Base-by-base conservation (phyloP, 2,329 filamentous ascomycete genomes). In the Pezicula carpinea region DNA sequence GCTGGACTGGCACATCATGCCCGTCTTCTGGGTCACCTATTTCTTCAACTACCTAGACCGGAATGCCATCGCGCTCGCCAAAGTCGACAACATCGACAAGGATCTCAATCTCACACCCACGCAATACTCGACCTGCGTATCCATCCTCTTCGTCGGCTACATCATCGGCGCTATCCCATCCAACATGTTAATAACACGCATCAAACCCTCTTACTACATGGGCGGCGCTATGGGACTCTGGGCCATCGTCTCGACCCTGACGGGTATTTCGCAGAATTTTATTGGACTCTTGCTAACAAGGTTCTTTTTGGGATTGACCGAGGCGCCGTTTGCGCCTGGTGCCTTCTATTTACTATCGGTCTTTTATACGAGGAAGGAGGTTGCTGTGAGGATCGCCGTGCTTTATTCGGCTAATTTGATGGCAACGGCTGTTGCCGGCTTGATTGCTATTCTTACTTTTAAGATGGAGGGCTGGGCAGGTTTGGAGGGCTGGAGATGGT, bases 281-380 rank as follows among this genome's bases (percentile, higher is more conserved):
- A 60, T 55, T 0, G 67, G 68, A 0, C 60, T 74, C 1, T 56
- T 71, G 1, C 62, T 65, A 3, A 59, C 66, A 8, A 59, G 72
- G 11, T 46, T 54, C 21, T 54, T 53, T 21, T 46, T 51, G 3
- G 34, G 54, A 46, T 39, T 44, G 40, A 33, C 41, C 22, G 35
- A 39, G 41, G 23, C 41, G 56, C 46, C 47, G 13, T 74, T 73
- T 55, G 68, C 72, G 26, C 72, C 74, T 1, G 74, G 74, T 6
- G 70, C 68, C 1, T 57, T 74, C 4, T 72, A 74, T 46, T 68
- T 76, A 46, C 63, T 79, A 4, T 71, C 70, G 2, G 70, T 74
- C 32, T 80, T 75, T 60, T 80, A 79, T 59, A 77, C 73, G 3
- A 65, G 73, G 21, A 73, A 75, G 53, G 69, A 71, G 51, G 54